These are phyloP conservation scores for Cordyceps farinosa DNA, from an alignment of 2,329 filamentous ascomycete genomes.

Conservation along the genomic window DNA sequence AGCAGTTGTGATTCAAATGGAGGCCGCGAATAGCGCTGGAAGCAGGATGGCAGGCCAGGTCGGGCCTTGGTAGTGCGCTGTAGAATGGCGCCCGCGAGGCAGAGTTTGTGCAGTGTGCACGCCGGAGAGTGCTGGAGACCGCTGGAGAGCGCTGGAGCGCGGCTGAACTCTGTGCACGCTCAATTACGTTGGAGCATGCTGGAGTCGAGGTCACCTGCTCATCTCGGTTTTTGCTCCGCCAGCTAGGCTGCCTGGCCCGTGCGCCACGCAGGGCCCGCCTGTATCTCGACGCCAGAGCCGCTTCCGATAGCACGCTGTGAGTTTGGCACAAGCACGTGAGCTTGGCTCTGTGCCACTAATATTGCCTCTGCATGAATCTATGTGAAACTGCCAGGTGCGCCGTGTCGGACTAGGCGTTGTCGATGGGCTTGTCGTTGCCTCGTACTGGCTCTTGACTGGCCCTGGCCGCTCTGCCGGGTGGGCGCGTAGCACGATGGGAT, in stretches of 20 bases:
- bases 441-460: background rate
- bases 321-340: slow-evolving; percentile 11
- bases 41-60: background rate
- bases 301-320: slow-evolving; percentile 13
- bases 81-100: background rate
- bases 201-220: slow-evolving; percentile 17
- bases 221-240: slow-evolving; percentile 9
- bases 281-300: slow-evolving; percentile 13
- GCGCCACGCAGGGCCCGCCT: slow-evolving; percentile 7
- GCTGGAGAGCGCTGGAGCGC: background rate
- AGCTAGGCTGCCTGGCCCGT: slow-evolving; percentile 2
- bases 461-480: background rate
- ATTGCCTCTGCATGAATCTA: slow-evolving; percentile 2
- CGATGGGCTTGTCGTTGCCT: background rate
- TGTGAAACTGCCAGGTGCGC: background rate
- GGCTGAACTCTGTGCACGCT: background rate
- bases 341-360: slow-evolving; percentile 7
- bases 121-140: background rate
- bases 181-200: background rate
- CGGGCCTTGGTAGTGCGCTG: background rate
- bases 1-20: background rate
- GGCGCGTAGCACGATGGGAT: slow-evolving; percentile 4
- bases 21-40: background rate
- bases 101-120: background rate
- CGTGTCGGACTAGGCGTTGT: background rate